Conservation (phyloP, 176 grass and related monocot genomes). For the Cenchrus fungigraminus region DNA sequence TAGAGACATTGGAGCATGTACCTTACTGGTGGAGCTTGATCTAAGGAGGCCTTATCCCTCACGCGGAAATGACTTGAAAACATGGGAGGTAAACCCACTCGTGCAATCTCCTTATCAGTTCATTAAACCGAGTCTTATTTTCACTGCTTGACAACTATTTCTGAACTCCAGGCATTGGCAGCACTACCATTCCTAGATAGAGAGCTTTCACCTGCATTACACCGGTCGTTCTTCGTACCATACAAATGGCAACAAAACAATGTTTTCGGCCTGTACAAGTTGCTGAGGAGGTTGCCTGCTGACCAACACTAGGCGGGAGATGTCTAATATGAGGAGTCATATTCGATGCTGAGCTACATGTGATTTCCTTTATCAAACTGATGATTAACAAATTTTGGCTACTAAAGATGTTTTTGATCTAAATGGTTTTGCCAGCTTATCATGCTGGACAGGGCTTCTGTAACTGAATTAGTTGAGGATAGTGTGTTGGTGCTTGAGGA, state of each 20-base stretch:
- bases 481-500: not conserved
- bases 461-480: slow-evolving; percentile 13
- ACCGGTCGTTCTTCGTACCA: slow-evolving; percentile 93
- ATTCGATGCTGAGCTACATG: not conserved
- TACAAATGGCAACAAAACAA: slow-evolving; percentile 87
- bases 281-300: slow-evolving; percentile 58
- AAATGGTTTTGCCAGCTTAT: not conserved
- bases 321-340: not conserved
- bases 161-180: slow-evolving; percentile 61
- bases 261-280: slow-evolving; percentile 89
- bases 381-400: not conserved
- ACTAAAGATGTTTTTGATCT: not conserved
- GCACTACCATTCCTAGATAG: slow-evolving; percentile 82
- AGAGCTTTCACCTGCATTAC: slow-evolving; percentile 82
- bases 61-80: slow-evolving; percentile 75
- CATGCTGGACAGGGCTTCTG: not conserved
- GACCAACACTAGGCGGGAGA: slow-evolving; percentile 16
- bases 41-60: slow-evolving; percentile 78
- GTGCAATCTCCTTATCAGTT: not conserved
- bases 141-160: slow-evolving; percentile 5
- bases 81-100: slow-evolving; percentile 80
- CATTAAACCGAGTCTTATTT: not conserved
- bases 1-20: slow-evolving; percentile 69
- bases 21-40: slow-evolving; percentile 86
- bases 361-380: not conserved